Conservation (phyloP, 2,329 filamentous ascomycete species). For the Dactylellina haptotyla region DNA sequence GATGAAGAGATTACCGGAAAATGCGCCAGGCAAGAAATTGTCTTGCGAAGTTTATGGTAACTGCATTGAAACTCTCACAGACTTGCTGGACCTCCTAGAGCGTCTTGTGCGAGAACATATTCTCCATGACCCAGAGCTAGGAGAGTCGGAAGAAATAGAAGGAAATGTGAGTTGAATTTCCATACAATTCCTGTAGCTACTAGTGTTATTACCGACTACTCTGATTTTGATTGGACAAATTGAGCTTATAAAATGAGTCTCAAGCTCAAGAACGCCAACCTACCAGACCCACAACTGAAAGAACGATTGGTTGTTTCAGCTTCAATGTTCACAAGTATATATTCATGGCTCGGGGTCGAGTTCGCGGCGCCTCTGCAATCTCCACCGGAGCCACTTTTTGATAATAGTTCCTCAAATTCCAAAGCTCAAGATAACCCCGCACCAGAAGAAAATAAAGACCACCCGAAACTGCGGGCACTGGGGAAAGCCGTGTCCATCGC, state of each 20-base stretch:
- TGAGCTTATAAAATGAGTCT: background rate
- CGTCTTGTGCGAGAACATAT: background rate
- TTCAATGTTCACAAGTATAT: slow-evolving; percentile 11
- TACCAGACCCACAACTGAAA: background rate
- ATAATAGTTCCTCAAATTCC: background rate
- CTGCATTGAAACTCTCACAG: slow-evolving; percentile 19
- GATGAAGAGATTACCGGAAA: slow-evolving; percentile 19
- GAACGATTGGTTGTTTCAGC: background rate
- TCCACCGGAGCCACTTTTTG: background rate
- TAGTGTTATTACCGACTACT: background rate
- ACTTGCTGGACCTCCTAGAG: slow-evolving; percentile 12
- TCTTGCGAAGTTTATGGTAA: slow-evolving; percentile 20
- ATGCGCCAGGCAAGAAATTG: slow-evolving; percentile 4
- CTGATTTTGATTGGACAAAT: background rate
- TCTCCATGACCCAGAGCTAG: background rate
- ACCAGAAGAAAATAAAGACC: background rate
- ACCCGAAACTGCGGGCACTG: slow-evolving; percentile 7
- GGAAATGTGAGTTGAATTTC: background rate
- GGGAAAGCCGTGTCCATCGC: background rate
- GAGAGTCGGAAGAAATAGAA: background rate
- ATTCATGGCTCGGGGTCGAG: slow-evolving; percentile 11
- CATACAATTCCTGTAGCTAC: background rate
- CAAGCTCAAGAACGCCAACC: background rate
- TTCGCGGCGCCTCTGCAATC: background rate
- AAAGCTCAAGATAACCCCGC: background rate